These are phyloP conservation scores for Phylloporus sp. DNA, from an alignment of 1,284 basidiomycete species.

Conservation along the genomic window DNA sequence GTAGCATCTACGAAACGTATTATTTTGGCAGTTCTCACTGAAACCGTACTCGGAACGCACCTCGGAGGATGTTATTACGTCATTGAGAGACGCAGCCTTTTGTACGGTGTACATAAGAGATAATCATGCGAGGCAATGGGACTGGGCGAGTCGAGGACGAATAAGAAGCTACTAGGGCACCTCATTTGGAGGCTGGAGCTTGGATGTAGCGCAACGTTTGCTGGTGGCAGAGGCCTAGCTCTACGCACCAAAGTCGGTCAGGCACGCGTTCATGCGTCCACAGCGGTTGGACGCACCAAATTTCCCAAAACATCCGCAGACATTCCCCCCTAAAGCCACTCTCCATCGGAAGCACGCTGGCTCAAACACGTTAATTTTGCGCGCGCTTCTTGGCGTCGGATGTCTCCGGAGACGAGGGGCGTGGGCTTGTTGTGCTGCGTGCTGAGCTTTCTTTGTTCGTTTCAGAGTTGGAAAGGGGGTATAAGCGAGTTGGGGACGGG, in stretches of 20 bases:
- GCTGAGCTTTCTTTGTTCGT: background rate
- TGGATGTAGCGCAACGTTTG: slow-evolving; percentile 10
- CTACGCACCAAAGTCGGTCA: slow-evolving; percentile 5
- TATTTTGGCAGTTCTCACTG: background rate
- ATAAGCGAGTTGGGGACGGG: background rate
- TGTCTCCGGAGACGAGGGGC: background rate
- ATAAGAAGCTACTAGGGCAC: background rate
- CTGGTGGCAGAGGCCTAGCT: slow-evolving; percentile 24
- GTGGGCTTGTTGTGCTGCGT: slow-evolving; percentile 14
- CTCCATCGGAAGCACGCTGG: background rate
- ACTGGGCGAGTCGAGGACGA: slow-evolving; percentile 13
- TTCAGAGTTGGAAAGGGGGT: no score
- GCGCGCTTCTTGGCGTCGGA: slow-evolving; percentile 8
- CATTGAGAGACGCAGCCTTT: slow-evolving; percentile 48
- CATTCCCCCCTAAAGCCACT: slow-evolving; percentile 27
- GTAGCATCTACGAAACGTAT: slow-evolving; percentile 45
- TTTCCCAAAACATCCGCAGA: slow-evolving; percentile 1
- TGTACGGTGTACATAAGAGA: slow-evolving; percentile 41
- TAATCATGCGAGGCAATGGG: slow-evolving; percentile 27
- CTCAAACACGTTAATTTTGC: slow-evolving; percentile 7
- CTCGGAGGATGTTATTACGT: slow-evolving; percentile 26
- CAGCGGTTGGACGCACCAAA: slow-evolving; percentile 19
- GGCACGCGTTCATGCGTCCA: background rate
- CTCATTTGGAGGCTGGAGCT: slow-evolving; percentile 16
- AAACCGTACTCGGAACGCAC: slow-evolving; percentile 10